Conservation (phyloP, 768 basidiomycete genomes). For the Amanita pallidorosea region DNA sequence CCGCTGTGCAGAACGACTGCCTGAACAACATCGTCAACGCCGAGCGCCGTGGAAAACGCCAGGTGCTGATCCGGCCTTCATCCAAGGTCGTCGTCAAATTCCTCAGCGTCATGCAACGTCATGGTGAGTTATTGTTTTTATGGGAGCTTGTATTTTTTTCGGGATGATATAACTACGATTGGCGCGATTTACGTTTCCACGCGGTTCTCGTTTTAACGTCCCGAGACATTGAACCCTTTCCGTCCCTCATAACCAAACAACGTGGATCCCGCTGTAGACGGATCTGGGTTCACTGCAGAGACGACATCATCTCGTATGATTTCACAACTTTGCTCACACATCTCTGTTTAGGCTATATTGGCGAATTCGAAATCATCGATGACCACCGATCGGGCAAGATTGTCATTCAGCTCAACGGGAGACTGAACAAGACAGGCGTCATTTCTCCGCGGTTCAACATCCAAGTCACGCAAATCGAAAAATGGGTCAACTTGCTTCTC, state of each 20-base stretch:
- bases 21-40: conserved; percentile 99
- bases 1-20: conserved; percentile 31
- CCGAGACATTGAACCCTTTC: conserved; percentile 44
- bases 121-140: conserved; percentile 51
- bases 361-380: conserved; percentile 97
- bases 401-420: conserved; percentile 95
- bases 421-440: conserved; percentile 98
- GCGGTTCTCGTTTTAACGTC: conserved; percentile 76
- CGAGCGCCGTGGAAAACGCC: conserved; percentile 98
- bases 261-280: conserved; percentile 26
- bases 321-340: conserved; percentile 8
- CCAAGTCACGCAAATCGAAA: conserved; percentile 84
- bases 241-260: conserved; percentile 53
- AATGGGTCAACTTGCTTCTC: conserved; percentile 94
- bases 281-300: conserved; percentile 48
- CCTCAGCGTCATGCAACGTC: conserved; percentile 97
- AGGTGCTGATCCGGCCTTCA: conserved; percentile 94
- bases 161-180: conserved; percentile 88
- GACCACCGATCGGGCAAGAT: conserved; percentile 99
- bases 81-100: conserved; percentile 99
- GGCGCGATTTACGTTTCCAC: conserved; percentile 48
- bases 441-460: conserved; percentile 99
- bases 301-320: conserved; percentile 25
- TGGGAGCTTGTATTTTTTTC: conserved; percentile 16
- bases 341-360: conserved; percentile 72